These are phyloP conservation scores for Cladophialophora exuberans DNA, from an alignment of 2,329 filamentous ascomycete species.

Conservation along the genomic window DNA sequence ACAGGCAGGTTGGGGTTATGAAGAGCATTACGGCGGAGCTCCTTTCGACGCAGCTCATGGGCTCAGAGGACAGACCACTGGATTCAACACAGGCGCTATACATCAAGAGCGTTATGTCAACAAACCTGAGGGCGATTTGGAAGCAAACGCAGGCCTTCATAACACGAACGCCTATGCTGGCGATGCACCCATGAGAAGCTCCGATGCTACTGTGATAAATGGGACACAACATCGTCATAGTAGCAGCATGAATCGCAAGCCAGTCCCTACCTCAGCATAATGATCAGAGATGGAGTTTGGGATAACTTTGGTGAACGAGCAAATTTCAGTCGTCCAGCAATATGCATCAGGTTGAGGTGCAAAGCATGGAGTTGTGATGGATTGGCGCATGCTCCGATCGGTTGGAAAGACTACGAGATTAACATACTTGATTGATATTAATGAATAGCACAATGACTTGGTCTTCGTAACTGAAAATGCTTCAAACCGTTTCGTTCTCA, in stretches of 20 bases:
- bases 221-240: constrained; percentile 1
- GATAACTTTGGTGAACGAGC: too few relatives aligned
- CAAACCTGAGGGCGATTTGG: constrained; percentile 8
- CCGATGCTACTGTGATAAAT: neutral
- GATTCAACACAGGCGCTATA: constrained; percentile 28
- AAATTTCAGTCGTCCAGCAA: too few relatives aligned
- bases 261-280: constrained; percentile 14
- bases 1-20: constrained; percentile 63
- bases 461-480: too few relatives aligned
- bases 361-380: too few relatives aligned
- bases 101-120: constrained; percentile 11
- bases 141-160: constrained; percentile 13
- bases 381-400: too few relatives aligned
- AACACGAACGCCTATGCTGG: constrained; percentile 10
- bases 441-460: too few relatives aligned
- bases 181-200: neutral
- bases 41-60: constrained; percentile 45
- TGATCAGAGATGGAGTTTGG: too few relatives aligned
- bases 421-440: too few relatives aligned
- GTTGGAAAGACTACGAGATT: too few relatives aligned
- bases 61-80: constrained; percentile 26
- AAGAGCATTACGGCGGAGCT: constrained; percentile 45
- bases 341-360: too few relatives aligned
- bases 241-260: constrained; percentile 17
- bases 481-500: too few relatives aligned